Base-by-base conservation (phyloP, 73 alveolate genomes). In the Paramecium biaurelia region DNA sequence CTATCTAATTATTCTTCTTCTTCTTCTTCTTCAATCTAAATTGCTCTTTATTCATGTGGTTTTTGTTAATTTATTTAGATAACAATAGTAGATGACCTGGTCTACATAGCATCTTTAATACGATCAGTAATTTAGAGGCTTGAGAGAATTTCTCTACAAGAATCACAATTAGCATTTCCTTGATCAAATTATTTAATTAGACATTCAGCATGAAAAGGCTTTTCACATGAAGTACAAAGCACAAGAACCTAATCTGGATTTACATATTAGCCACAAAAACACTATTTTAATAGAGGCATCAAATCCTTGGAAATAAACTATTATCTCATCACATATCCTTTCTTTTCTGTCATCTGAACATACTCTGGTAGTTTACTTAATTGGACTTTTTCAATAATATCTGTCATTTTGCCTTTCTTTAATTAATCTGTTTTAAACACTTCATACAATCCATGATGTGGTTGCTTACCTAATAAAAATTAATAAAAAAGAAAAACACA, bases 381-480 rank as follows among this genome's bases (percentile, higher is more conserved):
- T 23, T 38, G 20, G 34, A 41, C 70, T 45, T 42, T 79, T 4
- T 38, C 70, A 79, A 43, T 79, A 38, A 79, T 79, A 42, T 32
- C 70, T 0, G 90, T n/a, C 42, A 43, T 30, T 43, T 79, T 41
- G 11, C 76, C 70, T 79, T 47, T 79, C 43, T 41, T 43, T 12
- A 79, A 24, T 43, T 41, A 43, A 43, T 79, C 90, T 79, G 90
- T 79, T 11, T 47, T 79, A 79, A 79, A 79, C 56, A 79, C 42
- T 79, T 79, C 90, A 79, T 47, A 24, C 32, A 32, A 30, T 41
- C 90, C 90, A 79, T 79, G 90, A 34, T 79, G 90, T 23, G 74
- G 90, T 79, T 43, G 74, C 41, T 30, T 32, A 79, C 90, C 90
- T 79, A 79, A 79, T 41, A 79, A 79, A 42, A 79, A 18, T 47